Conservation (phyloP, 306 rosid genomes). For the Glycine latifolia region DNA sequence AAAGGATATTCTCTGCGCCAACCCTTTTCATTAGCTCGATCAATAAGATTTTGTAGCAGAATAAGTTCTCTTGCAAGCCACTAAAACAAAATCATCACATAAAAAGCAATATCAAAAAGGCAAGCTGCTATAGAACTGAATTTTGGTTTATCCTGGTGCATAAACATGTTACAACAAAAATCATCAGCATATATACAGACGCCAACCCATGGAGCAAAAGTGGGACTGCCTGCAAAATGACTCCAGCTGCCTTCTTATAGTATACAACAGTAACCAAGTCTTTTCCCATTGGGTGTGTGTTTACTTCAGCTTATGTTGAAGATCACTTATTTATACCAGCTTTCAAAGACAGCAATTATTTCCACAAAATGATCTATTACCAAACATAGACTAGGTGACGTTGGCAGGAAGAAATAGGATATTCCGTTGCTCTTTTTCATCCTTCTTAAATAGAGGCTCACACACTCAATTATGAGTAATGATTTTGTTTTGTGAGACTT, state of each 20-base stretch:
- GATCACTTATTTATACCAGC: not conserved
- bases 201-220: not conserved
- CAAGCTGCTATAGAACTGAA: constrained; percentile 25
- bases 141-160: not conserved
- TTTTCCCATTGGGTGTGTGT: not conserved
- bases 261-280: not conserved
- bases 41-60: constrained; percentile 67
- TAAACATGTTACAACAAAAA: constrained; percentile 1
- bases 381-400: not conserved
- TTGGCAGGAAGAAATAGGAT: not conserved
- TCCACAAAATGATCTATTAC: not conserved
- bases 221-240: too few relatives aligned
- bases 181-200: not conserved
- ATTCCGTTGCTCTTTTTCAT: not conserved
- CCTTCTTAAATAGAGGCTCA: not conserved
- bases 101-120: not conserved
- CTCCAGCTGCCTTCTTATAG: too few relatives aligned
- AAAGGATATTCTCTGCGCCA: constrained; percentile 97
- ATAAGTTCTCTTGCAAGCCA: constrained; percentile 75
- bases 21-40: constrained; percentile 89
- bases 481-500: not conserved
- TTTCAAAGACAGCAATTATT: not conserved
- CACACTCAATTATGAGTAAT: not conserved
- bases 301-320: not conserved
- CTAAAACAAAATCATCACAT: constrained; percentile 60